Base-by-base conservation (phyloP, 2,329 filamentous ascomycete species). In the Colletotrichum brevisporum region DNA sequence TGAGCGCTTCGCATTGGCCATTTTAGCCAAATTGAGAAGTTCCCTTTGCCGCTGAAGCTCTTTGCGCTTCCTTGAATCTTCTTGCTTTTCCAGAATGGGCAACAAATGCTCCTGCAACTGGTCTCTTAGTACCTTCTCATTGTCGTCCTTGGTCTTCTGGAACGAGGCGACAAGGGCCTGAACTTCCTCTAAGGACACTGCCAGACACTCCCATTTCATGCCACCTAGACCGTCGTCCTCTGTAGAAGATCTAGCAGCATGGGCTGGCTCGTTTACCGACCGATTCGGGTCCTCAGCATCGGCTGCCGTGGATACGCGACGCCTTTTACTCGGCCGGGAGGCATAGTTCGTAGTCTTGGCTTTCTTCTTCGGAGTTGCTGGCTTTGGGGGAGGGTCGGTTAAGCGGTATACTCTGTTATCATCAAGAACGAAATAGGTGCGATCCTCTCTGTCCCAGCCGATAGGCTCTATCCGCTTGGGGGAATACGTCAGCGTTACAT, bases 1-100 rank as follows among this genome's bases (percentile, higher is more conserved):
- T 1, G 96, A 99, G 71, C 96, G 87, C 82, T 99, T 99, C 4
- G 96, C 95, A 65, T 92, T 93, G n/a, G 94, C 94, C 82, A 98
- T 88, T 78, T 96, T 95, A 74, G 95, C 91, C 72, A 97, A 80
- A 73, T 90, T 94, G 60, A 94, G 84, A 24, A 97, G 81, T 75
- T 98, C 95, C 71, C 91, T 93, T 77, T 97, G 89, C 74, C 92
- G 85, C 70, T 90, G 88, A 3, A 83, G 75, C 57, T 92, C 84
- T 84, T 94, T 86, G 81, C 89, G 82, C 79, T 95, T 95, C 70
- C 91, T 90, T 36, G 90, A 88, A 74, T 95, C 88, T 74, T 91
- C 90, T 73, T 93, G 90, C 75, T 92, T 93, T 79, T 97, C 91
- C 15, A 99, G 87, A 45, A 97, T 88, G 0, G 96, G 96, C 3